Evolutionary conservation across 192 early-diverging fungal species (phyloP).

Genomic region (Coemansia sp.): DNA sequence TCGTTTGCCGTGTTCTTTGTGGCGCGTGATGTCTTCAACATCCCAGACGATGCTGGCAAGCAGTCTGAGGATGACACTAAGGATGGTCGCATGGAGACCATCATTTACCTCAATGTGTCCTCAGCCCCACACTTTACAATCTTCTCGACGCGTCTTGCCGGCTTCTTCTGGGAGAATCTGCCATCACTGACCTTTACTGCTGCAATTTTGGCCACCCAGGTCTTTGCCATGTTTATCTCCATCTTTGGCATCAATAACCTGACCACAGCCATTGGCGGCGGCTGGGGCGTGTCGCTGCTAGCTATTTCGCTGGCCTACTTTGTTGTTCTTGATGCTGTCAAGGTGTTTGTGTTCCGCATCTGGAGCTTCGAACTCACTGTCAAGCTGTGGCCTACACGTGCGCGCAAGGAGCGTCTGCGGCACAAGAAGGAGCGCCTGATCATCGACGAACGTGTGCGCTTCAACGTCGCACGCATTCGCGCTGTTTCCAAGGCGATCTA

Average conservation of each 20-base stretch:
- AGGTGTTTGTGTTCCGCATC: conserved; percentile 76
- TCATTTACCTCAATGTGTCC: conserved; percentile 93
- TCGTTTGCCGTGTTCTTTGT: conserved; percentile 86
- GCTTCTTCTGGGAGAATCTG: conserved; percentile 85
- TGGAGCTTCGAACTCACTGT: conserved; percentile 94
- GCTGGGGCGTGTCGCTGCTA: conserved; percentile 71
- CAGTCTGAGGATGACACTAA: conserved; percentile 48
- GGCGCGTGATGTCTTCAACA: conserved; percentile 60
- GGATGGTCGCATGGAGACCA: conserved; percentile 64
- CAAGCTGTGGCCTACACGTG: conserved; percentile 69
- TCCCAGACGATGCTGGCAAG: conserved; percentile 47
- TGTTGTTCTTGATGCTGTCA: conserved; percentile 84
- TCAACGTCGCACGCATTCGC: conserved; percentile 45
- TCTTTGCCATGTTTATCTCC: conserved; percentile 83
- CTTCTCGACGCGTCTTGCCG: conserved; percentile 84
- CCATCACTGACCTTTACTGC: conserved; percentile 76
- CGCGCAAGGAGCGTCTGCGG: conserved; percentile 61
- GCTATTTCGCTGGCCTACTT: conserved; percentile 78
- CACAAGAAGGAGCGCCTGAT: conserved; percentile 52
- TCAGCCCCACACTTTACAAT: conserved; percentile 92
- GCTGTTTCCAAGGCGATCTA: conserved; percentile 37
- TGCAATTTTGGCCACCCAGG: conserved; percentile 83
- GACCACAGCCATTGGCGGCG: conserved; percentile 64
- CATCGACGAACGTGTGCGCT: conserved; percentile 50
- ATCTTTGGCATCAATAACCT: conserved; percentile 64